Evolutionary conservation across 345 rosid species (phyloP).

Genomic region (Boechera stricta): DNA sequence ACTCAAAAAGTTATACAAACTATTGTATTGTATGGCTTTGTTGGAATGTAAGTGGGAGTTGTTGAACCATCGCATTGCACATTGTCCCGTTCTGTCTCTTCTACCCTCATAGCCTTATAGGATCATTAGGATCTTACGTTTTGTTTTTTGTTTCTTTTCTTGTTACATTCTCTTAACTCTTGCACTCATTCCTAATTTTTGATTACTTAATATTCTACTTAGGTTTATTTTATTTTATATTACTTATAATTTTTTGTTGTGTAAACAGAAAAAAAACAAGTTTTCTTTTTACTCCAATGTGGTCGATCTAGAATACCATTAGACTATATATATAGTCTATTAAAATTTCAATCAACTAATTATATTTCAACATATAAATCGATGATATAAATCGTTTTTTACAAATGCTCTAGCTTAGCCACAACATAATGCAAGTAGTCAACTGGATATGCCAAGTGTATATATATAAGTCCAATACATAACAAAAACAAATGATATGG

Average conservation of each 20-base stretch:
- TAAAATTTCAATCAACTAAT: background rate
- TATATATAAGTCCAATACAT: conserved; percentile 11
- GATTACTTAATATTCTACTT: background rate
- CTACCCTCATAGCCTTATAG: conserved; percentile 25
- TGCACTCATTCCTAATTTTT: conserved; percentile 7
- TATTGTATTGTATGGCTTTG: conserved; percentile 61
- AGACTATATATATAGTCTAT: background rate
- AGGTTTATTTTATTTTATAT: background rate
- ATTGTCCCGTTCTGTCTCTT: conserved; percentile 33
- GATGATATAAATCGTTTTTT: background rate
- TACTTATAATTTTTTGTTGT: background rate
- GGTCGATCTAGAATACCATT: background rate
- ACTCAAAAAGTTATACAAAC: conserved; percentile 21
- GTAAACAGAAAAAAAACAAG: background rate
- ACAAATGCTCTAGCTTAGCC: background rate
- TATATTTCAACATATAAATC: background rate
- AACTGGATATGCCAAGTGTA: conserved; percentile 11
- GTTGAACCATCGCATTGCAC: conserved; percentile 62
- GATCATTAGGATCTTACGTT: conserved; percentile 41
- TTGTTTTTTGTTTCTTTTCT: conserved; percentile 1
- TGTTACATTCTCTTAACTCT: conserved; percentile 29
- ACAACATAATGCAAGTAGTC: conserved; percentile 5
- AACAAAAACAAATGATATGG: background rate
- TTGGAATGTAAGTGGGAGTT: conserved; percentile 79
- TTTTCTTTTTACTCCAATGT: background rate